phyloP scores from a whole-genome alignment of 2,329 filamentous ascomycete species.

The Botryotinia calthae region DNA sequence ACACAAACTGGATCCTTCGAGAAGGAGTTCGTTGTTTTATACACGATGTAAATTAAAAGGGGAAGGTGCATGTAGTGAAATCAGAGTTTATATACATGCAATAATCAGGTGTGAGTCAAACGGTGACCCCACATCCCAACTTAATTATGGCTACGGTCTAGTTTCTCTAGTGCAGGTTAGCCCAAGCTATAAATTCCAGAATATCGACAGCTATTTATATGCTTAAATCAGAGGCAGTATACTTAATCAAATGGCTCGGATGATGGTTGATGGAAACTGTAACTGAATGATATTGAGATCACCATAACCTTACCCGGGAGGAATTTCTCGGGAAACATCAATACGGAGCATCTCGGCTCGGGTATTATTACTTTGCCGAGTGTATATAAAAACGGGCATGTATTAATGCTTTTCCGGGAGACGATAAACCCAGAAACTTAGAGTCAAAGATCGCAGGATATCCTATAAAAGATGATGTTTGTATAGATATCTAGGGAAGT shows the following conservation, averaged over 20 bases:
- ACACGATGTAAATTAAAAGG: rapidly evolving
- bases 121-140: neutral
- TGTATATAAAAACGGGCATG: neutral
- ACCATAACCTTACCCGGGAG: neutral
- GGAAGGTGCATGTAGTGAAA: neutral
- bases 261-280: neutral
- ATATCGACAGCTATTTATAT: neutral
- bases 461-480: neutral
- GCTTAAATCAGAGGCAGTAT: no score
- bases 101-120: neutral
- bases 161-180: neutral
- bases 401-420: neutral
- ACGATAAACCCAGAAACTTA: neutral
- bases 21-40: neutral
- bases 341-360: neutral
- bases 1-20: neutral
- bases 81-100: neutral
- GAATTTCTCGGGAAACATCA: neutral
- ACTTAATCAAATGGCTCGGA: neutral
- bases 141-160: neutral
- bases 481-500: neutral
- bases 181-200: neutral
- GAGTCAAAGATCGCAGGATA: neutral
- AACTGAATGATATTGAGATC: neutral
- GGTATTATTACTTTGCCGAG: neutral